Conservation (phyloP, 805 yeast genomes). For the Candida saitoana region DNA sequence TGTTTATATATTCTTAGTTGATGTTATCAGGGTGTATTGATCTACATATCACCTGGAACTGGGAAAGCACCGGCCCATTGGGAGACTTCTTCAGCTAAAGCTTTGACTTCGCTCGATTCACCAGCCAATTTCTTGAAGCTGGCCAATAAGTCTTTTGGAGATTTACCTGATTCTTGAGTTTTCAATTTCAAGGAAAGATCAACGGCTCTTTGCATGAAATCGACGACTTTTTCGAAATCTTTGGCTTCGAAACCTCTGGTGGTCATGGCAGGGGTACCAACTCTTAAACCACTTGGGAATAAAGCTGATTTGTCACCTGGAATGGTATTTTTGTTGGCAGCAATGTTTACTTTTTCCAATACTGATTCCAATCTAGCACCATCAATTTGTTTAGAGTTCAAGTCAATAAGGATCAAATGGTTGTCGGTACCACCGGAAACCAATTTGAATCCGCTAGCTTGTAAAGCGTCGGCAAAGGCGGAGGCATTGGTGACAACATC, state of each 20-base stretch:
- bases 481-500: conserved; percentile 79
- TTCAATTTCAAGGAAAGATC: conserved; percentile 74
- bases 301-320: conserved; percentile 96
- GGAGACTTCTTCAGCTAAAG: conserved; percentile 65
- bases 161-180: conserved; percentile 76
- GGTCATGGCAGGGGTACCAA: conserved; percentile 98
- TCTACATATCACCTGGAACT: conserved; percentile 75
- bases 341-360: conserved; percentile 85
- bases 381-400: conserved; percentile 76
- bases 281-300: conserved; percentile 93
- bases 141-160: conserved; percentile 90
- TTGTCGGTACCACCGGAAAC: conserved; percentile 95
- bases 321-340: conserved; percentile 92
- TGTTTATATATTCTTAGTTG: too few species aligned
- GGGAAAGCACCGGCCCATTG: conserved; percentile 92
- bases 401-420: conserved; percentile 81
- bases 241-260: conserved; percentile 82
- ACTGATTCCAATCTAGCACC: conserved; percentile 95
- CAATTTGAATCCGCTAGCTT: conserved; percentile 61
- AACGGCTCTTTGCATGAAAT: conserved; percentile 76
- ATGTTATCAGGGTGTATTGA: too few species aligned
- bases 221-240: conserved; percentile 79
- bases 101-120: conserved; percentile 64
- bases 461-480: conserved; percentile 66
- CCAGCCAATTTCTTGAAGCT: conserved; percentile 79